phyloP scores from a whole-genome alignment of 2,329 filamentous ascomycete genomes.

The Aaosphaeria pasadenensis region DNA sequence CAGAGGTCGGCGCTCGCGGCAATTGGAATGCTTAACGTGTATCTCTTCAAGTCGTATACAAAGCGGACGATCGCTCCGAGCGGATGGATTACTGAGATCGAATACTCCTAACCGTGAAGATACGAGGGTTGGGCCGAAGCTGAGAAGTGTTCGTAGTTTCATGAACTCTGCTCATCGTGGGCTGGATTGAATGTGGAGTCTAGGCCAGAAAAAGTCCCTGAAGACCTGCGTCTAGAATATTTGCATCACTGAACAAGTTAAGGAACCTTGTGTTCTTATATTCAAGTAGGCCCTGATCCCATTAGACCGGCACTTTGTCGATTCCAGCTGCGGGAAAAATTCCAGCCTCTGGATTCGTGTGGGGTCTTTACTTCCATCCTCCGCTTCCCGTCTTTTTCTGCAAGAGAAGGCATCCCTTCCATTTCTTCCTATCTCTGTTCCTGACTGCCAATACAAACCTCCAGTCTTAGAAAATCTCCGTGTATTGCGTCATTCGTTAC shows the following conservation, averaged over 20 bases:
- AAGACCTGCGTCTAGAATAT: too few relatives aligned
- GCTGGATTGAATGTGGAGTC: too few relatives aligned
- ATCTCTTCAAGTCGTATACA: not conserved
- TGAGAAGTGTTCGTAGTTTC: too few relatives aligned
- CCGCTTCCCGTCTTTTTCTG: not conserved
- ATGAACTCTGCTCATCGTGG: too few relatives aligned
- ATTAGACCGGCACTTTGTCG: constrained; percentile 7
- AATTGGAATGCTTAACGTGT: not conserved
- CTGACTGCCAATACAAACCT: not conserved
- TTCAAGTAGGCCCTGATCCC: constrained; percentile 1
- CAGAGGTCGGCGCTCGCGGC: not conserved
- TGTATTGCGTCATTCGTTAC: too few relatives aligned
- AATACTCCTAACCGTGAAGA: too few relatives aligned
- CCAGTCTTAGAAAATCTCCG: too few relatives aligned
- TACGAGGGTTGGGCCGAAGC: too few relatives aligned
- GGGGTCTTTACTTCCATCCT: not conserved
- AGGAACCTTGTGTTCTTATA: not conserved
- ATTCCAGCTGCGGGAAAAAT: not conserved
- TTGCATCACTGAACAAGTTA: not conserved
- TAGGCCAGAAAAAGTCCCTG: too few relatives aligned
- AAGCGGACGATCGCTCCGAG: not conserved
- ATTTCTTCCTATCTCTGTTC: constrained; percentile 5
- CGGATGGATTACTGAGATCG: not conserved
- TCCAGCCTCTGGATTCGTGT: constrained; percentile 2
- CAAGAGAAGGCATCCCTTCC: not conserved